A percentile compares a stretch with the other conserved stretches of the same genome.
phyloP scores from a whole-genome alignment of 371 early-diverging fungal genomes.

The Mucor sp. region DNA sequence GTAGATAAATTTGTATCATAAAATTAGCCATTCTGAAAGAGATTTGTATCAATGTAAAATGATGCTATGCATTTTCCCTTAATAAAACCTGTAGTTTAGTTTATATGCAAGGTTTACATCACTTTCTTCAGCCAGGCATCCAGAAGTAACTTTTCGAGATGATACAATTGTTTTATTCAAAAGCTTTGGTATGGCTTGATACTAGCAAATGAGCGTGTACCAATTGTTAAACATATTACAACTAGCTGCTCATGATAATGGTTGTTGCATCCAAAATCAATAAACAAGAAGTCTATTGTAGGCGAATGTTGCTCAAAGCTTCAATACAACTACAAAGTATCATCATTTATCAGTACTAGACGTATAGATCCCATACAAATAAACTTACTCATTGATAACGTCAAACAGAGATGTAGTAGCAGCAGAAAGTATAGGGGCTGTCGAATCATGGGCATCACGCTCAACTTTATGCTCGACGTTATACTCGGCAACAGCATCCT shows the following conservation, averaged over 20 bases:
- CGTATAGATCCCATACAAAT: not conserved
- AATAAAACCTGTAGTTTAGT: no score
- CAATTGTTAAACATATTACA: no score
- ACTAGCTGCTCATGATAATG: not conserved
- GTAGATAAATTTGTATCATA: not conserved
- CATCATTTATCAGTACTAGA: not conserved
- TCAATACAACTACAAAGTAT: not conserved
- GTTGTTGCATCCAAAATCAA: not conserved
- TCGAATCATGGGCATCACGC: not conserved
- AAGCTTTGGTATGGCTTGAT: no score
- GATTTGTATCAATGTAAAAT: no score
- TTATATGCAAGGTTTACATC: no score
- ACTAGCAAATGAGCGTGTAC: no score
- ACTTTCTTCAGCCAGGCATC: no score
- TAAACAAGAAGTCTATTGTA: not conserved
- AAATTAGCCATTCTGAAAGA: no score
- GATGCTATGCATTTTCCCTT: no score
- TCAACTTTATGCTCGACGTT: not conserved
- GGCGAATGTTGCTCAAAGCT: not conserved
- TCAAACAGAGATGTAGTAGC: not conserved
- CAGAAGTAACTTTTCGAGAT: no score
- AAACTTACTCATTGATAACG: not conserved
- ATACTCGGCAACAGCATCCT: not conserved
- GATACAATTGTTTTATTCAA: no score
- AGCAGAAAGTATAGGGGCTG: not conserved